These are phyloP conservation scores for Boletus subparvulus DNA, from an alignment of 768 basidiomycete genomes.

Conservation along the genomic window DNA sequence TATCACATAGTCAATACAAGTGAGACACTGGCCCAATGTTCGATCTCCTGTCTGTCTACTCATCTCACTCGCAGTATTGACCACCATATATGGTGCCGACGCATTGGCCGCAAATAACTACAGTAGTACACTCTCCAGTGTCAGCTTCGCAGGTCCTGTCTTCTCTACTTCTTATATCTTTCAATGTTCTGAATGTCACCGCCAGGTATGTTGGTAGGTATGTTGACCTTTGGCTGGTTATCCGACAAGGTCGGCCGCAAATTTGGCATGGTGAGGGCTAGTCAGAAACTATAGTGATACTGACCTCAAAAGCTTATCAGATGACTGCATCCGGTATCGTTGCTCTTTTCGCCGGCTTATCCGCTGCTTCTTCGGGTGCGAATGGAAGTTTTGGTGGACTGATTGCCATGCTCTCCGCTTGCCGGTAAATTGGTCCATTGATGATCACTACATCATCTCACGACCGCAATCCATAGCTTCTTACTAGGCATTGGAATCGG, in stretches of 20 bases:
- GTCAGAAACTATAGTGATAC: neutral
- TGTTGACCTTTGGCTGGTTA: conserved; percentile 78
- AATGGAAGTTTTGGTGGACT: conserved; percentile 67
- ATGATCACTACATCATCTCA: neutral
- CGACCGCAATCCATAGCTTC: conserved; percentile 49
- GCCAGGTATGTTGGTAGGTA: conserved; percentile 81
- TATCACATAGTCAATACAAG: conserved; percentile 60
- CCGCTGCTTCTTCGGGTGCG: conserved; percentile 80
- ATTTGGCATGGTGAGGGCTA: conserved; percentile 72
- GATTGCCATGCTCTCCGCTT: conserved; percentile 75
- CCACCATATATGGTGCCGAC: conserved; percentile 62
- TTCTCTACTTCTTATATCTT: conserved; percentile 64
- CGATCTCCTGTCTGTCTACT: neutral
- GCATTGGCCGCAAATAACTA: conserved; percentile 56
- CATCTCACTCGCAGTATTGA: conserved; percentile 51
- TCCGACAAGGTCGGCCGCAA: conserved; percentile 87
- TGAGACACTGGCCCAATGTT: conserved; percentile 32
- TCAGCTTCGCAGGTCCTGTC: conserved; percentile 80
- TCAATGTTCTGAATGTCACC: conserved; percentile 65
- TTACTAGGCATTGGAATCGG: conserved; percentile 86
- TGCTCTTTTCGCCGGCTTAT: conserved; percentile 77
- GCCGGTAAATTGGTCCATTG: conserved; percentile 49
- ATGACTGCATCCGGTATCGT: conserved; percentile 84
- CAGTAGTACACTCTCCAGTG: conserved; percentile 57
- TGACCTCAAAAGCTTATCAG: conserved; percentile 37